Evolutionary conservation across 2,329 filamentous ascomycete genomes (phyloP).

Genomic region (Ophiocordyceps unilateralis): DNA sequence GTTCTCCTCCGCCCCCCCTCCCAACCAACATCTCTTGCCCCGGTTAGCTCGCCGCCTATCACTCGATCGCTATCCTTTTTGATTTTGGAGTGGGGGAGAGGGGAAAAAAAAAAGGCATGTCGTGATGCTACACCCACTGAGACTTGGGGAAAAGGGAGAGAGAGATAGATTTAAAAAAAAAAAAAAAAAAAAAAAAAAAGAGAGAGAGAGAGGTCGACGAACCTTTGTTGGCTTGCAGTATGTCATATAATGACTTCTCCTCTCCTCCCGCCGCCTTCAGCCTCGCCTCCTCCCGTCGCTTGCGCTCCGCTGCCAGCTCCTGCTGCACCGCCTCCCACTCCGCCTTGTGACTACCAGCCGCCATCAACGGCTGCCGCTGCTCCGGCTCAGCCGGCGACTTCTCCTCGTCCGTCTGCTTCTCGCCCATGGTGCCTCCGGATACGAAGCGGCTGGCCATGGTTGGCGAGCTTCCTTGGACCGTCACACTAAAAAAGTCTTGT

Average conservation of each 20-base stretch:
- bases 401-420: not conserved
- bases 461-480: too few species aligned
- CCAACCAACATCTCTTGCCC: not conserved
- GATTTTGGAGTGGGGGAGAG: too few species aligned
- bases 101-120: too few species aligned
- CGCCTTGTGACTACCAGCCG: conserved; percentile 3
- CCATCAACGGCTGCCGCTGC: not conserved
- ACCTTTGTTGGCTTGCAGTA: conserved; percentile 72
- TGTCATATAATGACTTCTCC: conserved; percentile 53
- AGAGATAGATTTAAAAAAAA: not conserved
- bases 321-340: conserved; percentile 50
- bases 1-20: too few species aligned
- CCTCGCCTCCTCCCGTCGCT: conserved; percentile 32
- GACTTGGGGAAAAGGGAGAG: not conserved
- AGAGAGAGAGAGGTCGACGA: not conserved
- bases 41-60: too few species aligned
- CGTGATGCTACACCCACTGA: too few species aligned
- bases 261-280: conserved; percentile 21
- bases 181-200: not conserved
- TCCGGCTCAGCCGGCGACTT: too few species aligned
- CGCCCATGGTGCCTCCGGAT: conserved; percentile 31
- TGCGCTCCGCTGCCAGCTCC: conserved; percentile 44
- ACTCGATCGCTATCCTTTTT: too few species aligned
- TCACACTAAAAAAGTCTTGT: too few species aligned
- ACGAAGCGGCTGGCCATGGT: conserved; percentile 42